phyloP scores from a whole-genome alignment of 2,329 filamentous ascomycete genomes.

The Gremmenia infestans region DNA sequence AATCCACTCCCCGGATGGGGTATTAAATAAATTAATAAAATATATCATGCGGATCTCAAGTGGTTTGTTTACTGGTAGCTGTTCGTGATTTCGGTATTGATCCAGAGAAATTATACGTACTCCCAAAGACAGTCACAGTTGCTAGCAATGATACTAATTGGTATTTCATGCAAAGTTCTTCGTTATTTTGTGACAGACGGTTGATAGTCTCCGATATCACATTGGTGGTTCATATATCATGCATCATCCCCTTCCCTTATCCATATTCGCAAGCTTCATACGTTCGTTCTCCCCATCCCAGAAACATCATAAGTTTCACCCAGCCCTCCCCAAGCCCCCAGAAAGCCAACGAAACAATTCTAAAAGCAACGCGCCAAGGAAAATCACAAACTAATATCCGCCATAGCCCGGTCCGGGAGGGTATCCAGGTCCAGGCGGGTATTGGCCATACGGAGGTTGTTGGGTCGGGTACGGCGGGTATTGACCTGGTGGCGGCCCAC shows the following conservation, averaged over 20 bases:
- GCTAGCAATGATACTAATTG: too few species aligned
- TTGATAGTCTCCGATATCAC: background rate
- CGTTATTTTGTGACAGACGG: too few species aligned
- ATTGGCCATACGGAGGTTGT: conserved; percentile 13
- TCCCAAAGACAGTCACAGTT: background rate
- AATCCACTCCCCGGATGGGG: background rate
- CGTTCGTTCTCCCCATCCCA: too few species aligned
- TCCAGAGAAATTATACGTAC: background rate
- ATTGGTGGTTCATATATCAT: background rate
- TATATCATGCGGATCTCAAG: background rate
- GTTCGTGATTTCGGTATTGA: background rate
- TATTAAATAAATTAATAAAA: background rate
- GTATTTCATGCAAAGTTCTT: too few species aligned
- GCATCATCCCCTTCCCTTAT: too few species aligned
- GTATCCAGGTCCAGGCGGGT: background rate
- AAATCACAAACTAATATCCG: conserved; percentile 1
- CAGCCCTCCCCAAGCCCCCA: too few species aligned
- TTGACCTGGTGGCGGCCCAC: conserved; percentile 4
- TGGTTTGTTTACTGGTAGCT: background rate
- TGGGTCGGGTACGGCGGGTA: conserved; percentile 6
- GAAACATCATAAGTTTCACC: background rate
- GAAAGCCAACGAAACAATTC: background rate
- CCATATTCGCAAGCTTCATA: too few species aligned
- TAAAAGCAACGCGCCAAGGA: background rate
- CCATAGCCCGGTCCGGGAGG: conserved; percentile 1